phyloP scores from a whole-genome alignment of 169 alveolate species.

The Prorocentrum cordatum region DNA sequence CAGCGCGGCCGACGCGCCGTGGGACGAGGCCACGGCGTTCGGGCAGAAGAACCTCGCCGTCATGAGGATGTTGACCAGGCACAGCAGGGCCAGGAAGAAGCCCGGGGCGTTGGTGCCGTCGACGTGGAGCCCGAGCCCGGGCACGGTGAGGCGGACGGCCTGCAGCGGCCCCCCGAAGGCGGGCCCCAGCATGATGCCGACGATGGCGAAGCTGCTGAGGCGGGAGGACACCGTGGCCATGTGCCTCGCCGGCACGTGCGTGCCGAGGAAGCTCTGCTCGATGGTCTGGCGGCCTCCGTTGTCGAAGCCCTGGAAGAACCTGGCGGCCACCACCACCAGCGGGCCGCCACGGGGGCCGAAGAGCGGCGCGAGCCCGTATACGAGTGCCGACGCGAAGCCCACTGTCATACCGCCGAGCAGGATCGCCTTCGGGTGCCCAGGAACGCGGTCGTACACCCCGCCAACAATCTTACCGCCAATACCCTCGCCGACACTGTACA shows the following conservation, averaged over 20 bases:
- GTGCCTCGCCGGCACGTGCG: not conserved
- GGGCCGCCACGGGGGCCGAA: slow-evolving; percentile 5
- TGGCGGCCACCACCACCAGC: not conserved
- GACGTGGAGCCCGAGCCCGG: not conserved
- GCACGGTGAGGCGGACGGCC: not conserved
- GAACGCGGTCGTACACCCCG: not conserved
- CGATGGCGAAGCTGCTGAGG: slow-evolving; percentile 18
- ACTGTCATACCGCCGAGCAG: slow-evolving; percentile 4
- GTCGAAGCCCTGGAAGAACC: slow-evolving; percentile 39
- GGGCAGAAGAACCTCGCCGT: slow-evolving; percentile 15
- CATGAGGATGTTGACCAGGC: slow-evolving; percentile 8
- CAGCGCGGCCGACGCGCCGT: no score
- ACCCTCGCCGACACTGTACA: slow-evolving; percentile 45
- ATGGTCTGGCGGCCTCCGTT: slow-evolving; percentile 52
- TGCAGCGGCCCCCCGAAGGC: slow-evolving; percentile 32
- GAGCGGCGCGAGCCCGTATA: not conserved
- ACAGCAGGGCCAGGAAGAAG: not conserved
- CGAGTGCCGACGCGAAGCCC: not conserved
- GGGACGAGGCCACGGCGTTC: no score
- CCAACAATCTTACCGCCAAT: slow-evolving; percentile 39
- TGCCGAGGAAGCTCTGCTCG: slow-evolving; percentile 62
- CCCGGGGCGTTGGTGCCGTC: slow-evolving; percentile 57
- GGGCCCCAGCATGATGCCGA: slow-evolving; percentile 58
- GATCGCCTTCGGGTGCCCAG: slow-evolving; percentile 18
- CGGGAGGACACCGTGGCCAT: slow-evolving; percentile 21